Evolutionary conservation across 331 rosid species (phyloP), one percentile per base, ranked within the genome.

Genomic region (Quercus phellos): DNA sequence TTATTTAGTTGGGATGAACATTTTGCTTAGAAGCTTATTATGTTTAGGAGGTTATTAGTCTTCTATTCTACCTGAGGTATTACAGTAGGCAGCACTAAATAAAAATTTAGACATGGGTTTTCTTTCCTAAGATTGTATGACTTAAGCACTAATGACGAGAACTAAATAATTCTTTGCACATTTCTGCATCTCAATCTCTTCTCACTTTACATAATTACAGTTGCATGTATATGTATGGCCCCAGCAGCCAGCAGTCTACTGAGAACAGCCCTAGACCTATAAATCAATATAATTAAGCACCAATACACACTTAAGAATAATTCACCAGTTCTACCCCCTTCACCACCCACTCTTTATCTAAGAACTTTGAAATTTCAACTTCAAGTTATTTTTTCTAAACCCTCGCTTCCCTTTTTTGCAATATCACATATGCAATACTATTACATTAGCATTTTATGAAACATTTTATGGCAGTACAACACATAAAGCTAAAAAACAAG

Each of bases 11-110:
- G 76, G 10, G 51, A 56, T 43, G 69, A 61, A 58, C 58, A 17
- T 60, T 61, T 66, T 55, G 74, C n/a, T 22, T 75, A 42, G 50
- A 50, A 69, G 18, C 64, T 46, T 54, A 34, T 34, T 34, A 34
- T 5, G 77, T 21, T 29, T 77, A 21, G 46, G 66, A 58, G 18
- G 69, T 43, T 66, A 8, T 66, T 26, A 59, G 64, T 68, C 74
- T 85, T 81, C 77, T 46, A 55, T 61, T 73, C 75, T 79, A 75
- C 70, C 56, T 35, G 70, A 75, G 70, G 72, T 64, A 74, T 83
- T 73, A 66, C 72, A 77, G 29, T 72, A 74, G 63, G 55, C 69
- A 59, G 72, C 46, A 51, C 77, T 38, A 74, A 61, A 73, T 64
- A 63, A 75, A 68, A 53, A 24, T 50, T 75, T 18, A 27, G 56